Evolutionary conservation across 495 filamentous ascomycete species (phyloP), one percentile per base, ranked within the genome.

Genomic region (Extremus antarcticus): DNA sequence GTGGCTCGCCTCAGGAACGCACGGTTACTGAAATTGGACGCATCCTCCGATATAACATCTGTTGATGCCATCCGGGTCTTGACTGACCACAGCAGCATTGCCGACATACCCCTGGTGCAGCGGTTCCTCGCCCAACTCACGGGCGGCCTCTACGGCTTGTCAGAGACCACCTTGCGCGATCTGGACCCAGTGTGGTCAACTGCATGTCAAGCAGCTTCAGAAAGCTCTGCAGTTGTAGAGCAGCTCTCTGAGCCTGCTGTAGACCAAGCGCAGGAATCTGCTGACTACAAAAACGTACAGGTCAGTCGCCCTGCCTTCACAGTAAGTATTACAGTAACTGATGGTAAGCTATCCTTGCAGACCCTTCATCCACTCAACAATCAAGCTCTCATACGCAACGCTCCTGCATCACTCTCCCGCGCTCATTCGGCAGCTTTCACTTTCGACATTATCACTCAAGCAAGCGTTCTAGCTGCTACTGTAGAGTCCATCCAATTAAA

Each of bases 331-430:
- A 13, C 20, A 2, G 35, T 40, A 58, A 50, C 56, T 62, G 59
- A 65, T 58, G 55, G 53, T 59, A 60, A 57, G 48, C 50, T 51
- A 23, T 62, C 67, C 59, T 60, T 53, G 60, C 70, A 85, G 81
- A 72, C 81, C 13, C 63, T 85, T 23, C 78, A 86, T 64, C 80
- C 84, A 8, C 66, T 85, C 15, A 75, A 80, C 61, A 88, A 89
- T 65, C 74, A 81, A 11, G 67, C 74, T 29, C 68, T 81, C 47
- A 60, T 83, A 1, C 66, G 64, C 54, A 47, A 52, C 50, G 49
- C 32, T 48, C 48, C 47, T 51, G 19, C 60, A 56, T 39, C n/a
- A 29, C 19, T 45, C 25, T 55, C 45, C 20, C 32, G 24, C 49
- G 49, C 24, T 39, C 24, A 16, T 11, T 48, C 21, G 13, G 9